Evolutionary conservation across 2,329 filamentous ascomycete genomes (phyloP), one percentile per base, ranked within the genome.

Genomic region (Pseudogymnoascus destructans): DNA sequence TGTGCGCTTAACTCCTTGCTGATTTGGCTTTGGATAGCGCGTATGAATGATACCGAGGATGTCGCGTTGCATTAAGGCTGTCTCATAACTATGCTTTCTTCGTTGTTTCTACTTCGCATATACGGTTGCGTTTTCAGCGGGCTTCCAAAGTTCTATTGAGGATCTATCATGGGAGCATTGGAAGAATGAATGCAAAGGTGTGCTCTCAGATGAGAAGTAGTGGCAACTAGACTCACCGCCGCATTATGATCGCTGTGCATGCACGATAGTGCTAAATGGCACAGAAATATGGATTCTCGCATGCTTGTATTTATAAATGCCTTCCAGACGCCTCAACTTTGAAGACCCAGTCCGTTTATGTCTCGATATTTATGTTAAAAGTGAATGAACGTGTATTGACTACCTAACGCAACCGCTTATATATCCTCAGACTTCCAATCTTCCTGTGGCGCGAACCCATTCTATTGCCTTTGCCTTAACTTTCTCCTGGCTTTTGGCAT

Each of bases 401-500:
- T 52, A 52, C 9, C 23, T 52, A 52, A 52, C 30, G 46, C 46
- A 17, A 52, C 46, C 46, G 46, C n/a, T 52, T 52, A 30, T 30
- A 30, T 30, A 52, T 30, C 25, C 46, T 52, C 25, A 52, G 2
- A 30, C 46, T 30, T 52, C 46, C 46, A 52, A 52, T 52, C 25
- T 52, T 30, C 46, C 46, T 19, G 46, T 52, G 23, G 46, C 46
- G n/a, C 46, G 80, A 38, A 85, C 84, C 78, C 85, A 92, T 68
- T 86, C 84, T 66, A 78, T 78, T 57, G 87, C 87, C 70, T 82
- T 78, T 15, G 79, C 83, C 68, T 82, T 83, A 52, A 90, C 87
- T 64, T 78, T 79, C 68, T 89, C 86, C 55, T 82, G 76, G 64
- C 78, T 80, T 76, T 87, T 88, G 62, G 78, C 74, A 67, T 85